Conservation (phyloP, 78 protist genomes). For the Dictyostelium discoideum region DNA sequence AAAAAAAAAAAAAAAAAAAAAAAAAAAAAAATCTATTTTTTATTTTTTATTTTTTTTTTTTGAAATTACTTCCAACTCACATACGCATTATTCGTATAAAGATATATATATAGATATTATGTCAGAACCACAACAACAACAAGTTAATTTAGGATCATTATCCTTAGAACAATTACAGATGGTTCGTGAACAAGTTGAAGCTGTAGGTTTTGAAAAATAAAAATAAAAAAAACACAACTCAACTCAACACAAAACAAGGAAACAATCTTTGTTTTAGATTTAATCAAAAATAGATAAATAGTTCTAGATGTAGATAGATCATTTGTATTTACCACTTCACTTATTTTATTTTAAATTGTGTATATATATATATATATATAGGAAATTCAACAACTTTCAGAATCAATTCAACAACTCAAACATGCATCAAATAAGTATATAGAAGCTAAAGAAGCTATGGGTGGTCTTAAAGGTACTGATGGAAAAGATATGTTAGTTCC, state of each 20-base stretch:
- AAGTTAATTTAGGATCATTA: constrained; percentile 52
- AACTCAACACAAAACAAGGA: too few relatives aligned
- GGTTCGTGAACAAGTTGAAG: constrained; percentile 66
- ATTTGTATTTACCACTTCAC: too few relatives aligned
- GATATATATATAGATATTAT: not conserved
- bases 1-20: not conserved
- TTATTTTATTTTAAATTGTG: too few relatives aligned
- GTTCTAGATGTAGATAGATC: too few relatives aligned
- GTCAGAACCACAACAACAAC: constrained; percentile 62
- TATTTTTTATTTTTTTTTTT: not conserved
- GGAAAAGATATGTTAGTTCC: constrained; percentile 76
- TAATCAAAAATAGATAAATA: too few relatives aligned
- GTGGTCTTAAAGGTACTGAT: constrained; percentile 68
- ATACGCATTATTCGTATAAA: not conserved
- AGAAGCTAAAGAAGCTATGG: constrained; percentile 80
- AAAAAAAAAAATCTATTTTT: not conserved
- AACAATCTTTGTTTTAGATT: too few relatives aligned
- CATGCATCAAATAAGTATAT: constrained; percentile 70
- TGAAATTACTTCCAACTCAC: not conserved
- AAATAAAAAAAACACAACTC: too few relatives aligned
- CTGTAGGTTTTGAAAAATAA: constrained; percentile 14
- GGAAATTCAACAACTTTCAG: constrained; percentile 81
- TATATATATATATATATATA: not conserved
- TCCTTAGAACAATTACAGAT: constrained; percentile 62
- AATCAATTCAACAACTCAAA: constrained; percentile 37